Conservation (phyloP, 495 filamentous ascomycete genomes). For the Penicillium egyptiacum region DNA sequence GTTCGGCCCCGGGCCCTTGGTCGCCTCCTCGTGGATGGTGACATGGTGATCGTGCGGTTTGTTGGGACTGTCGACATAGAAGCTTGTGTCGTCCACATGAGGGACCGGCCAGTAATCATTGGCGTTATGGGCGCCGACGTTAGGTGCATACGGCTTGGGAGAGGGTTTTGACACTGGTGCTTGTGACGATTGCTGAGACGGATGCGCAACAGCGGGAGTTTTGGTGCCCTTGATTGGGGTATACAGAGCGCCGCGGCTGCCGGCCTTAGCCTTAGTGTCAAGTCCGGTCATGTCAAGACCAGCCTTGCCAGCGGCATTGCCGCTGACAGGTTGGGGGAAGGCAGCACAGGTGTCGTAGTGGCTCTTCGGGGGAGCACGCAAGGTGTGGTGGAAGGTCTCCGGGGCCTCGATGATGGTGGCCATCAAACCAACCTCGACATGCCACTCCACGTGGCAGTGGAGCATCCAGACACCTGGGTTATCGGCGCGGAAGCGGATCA, state of each 20-base stretch:
- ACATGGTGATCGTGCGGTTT: not conserved
- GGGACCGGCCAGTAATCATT: not conserved
- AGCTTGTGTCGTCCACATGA: not conserved
- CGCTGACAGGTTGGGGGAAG: constrained; percentile 20
- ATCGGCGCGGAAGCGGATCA: constrained; percentile 65
- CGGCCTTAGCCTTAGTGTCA: constrained; percentile 14
- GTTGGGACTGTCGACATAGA: not conserved
- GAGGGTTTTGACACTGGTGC: not conserved
- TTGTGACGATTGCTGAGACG: not conserved
- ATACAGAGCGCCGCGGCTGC: constrained; percentile 26
- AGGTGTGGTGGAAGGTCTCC: constrained; percentile 26
- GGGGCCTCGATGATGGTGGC: constrained; percentile 66
- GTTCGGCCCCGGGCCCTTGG: not conserved
- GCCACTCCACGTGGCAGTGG: constrained; percentile 84
- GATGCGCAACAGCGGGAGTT: not conserved
- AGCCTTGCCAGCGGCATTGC: constrained; percentile 29
- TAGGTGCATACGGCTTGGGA: not conserved
- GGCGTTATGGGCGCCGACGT: not conserved
- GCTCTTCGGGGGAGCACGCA: constrained; percentile 23
- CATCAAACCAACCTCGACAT: constrained; percentile 69
- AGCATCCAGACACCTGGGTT: constrained; percentile 80
- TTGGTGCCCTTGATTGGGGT: not conserved
- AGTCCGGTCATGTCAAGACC: constrained; percentile 23
- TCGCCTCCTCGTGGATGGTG: constrained; percentile 1
- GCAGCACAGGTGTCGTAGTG: constrained; percentile 26